Evolutionary conservation across 495 filamentous ascomycete species (phyloP).

Genomic region (Saxophila tyrrhenica): DNA sequence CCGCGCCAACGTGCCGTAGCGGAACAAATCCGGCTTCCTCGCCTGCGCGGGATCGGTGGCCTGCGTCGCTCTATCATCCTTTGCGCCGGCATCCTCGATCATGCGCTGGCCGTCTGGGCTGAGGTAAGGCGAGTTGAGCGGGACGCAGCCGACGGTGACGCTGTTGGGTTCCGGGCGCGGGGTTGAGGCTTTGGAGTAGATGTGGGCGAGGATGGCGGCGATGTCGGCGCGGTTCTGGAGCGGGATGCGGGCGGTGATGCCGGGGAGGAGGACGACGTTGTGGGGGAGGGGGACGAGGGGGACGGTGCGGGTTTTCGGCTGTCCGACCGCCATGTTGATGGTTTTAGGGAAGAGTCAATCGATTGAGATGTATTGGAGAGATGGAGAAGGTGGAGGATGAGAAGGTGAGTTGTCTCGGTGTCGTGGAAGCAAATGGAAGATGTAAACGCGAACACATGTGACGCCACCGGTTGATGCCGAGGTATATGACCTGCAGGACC

Average conservation of each 20-base stretch:
- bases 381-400: neutral
- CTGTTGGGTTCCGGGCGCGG: constrained; percentile 51
- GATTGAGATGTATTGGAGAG: too few species aligned
- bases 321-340: constrained; percentile 4
- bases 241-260: constrained; percentile 63
- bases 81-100: constrained; percentile 42
- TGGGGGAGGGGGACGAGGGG: constrained; percentile 67
- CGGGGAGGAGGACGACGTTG: constrained; percentile 67
- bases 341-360: too few species aligned
- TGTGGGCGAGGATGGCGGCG: constrained; percentile 63
- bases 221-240: constrained; percentile 72
- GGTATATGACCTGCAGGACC: too few species aligned
- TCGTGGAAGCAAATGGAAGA: too few species aligned
- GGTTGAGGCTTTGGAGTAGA: constrained; percentile 55
- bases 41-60: constrained; percentile 49
- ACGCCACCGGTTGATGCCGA: too few species aligned
- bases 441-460: too few species aligned
- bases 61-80: constrained; percentile 32
- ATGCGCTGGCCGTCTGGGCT: constrained; percentile 59
- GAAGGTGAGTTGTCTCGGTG: too few species aligned
- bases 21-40: constrained; percentile 60
- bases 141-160: constrained; percentile 71
- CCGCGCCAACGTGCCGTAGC: constrained; percentile 65
- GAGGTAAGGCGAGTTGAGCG: constrained; percentile 58
- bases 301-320: constrained; percentile 27